These are phyloP conservation scores for Stygiomarasmius scandens DNA, from an alignment of 1,284 basidiomycete species.

Conservation along the genomic window DNA sequence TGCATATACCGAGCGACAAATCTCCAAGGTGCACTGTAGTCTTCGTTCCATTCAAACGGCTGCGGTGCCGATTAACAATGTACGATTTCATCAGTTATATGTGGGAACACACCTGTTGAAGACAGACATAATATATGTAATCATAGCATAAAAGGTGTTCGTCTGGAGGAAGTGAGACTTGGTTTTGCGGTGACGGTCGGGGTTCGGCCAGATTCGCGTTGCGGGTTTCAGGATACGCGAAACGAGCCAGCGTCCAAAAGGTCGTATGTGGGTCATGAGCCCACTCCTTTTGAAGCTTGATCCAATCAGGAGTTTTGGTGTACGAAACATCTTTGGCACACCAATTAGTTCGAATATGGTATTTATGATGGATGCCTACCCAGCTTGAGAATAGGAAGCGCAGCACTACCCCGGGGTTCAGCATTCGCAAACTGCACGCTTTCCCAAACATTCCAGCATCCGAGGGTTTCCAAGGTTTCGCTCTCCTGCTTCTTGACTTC, in stretches of 20 bases:
- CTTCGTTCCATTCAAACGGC: slow-evolving; percentile 46
- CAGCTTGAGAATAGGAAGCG: slow-evolving; percentile 49
- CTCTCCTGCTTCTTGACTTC: slow-evolving; percentile 50
- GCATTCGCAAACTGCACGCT: slow-evolving; percentile 48
- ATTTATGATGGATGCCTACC: slow-evolving; percentile 42
- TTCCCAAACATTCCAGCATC: slow-evolving; percentile 74
- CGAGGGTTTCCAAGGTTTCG: slow-evolving; percentile 52
- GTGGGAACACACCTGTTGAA: slow-evolving; percentile 19
- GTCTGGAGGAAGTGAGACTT: slow-evolving; percentile 44
- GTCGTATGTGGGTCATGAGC: slow-evolving; percentile 44
- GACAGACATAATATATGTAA: slow-evolving; percentile 52
- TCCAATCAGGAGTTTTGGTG: slow-evolving; percentile 45
- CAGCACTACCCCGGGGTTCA: slow-evolving; percentile 47
- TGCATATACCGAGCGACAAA: slow-evolving; percentile 42
- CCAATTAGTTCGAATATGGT: neutral
- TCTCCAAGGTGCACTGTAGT: slow-evolving; percentile 54
- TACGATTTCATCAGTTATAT: neutral
- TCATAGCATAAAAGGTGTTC: slow-evolving; percentile 58
- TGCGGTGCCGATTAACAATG: slow-evolving; percentile 16
- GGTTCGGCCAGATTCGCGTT: slow-evolving; percentile 32
- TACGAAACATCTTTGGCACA: slow-evolving; percentile 47
- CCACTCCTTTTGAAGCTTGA: slow-evolving; percentile 41
- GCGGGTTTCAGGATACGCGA: slow-evolving; percentile 47
- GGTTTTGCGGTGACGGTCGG: slow-evolving; percentile 37
- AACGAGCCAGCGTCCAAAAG: slow-evolving; percentile 48